Evolutionary conservation across 23 red algal species (phyloP).

Genomic region (Gracilaria domingensis): DNA sequence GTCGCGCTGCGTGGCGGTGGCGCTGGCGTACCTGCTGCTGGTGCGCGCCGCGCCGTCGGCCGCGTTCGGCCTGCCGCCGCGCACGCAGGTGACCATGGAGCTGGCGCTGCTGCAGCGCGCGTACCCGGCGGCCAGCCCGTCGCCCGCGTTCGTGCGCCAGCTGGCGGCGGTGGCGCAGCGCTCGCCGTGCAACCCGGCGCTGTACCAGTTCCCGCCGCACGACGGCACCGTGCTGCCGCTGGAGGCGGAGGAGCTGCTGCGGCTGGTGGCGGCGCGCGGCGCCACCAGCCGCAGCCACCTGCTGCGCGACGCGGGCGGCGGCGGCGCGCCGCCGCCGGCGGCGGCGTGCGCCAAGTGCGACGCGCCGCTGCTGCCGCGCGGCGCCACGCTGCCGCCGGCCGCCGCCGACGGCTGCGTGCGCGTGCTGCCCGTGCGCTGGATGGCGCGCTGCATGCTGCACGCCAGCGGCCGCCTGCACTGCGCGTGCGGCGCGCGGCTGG

Average conservation of each 20-base stretch:
- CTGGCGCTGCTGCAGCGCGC: constrained; percentile 1
- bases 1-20: constrained; percentile 23
- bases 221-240: constrained; percentile 17
- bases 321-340: background rate
- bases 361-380: constrained; percentile 9
- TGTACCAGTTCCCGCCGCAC: constrained; percentile 3
- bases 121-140: constrained; percentile 26
- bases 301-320: background rate
- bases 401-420: background rate
- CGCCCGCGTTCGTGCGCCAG: constrained; percentile 12
- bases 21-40: constrained; percentile 29
- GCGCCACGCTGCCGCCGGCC: background rate
- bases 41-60: background rate
- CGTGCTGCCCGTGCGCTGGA: constrained; percentile 20
- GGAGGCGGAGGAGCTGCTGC: constrained; percentile 17
- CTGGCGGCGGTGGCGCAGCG: constrained; percentile 33
- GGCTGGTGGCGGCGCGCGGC: constrained; percentile 9
- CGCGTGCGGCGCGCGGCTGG: constrained; percentile 19
- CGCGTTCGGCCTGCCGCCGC: background rate
- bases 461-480: background rate
- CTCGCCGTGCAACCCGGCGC: background rate
- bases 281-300: background rate
- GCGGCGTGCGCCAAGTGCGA: background rate
- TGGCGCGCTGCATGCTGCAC: constrained; percentile 4
- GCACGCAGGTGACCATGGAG: background rate